These are phyloP conservation scores for Carex sylvatica DNA, from an alignment of 202 grass and related monocot species.

Conservation along the genomic window DNA sequence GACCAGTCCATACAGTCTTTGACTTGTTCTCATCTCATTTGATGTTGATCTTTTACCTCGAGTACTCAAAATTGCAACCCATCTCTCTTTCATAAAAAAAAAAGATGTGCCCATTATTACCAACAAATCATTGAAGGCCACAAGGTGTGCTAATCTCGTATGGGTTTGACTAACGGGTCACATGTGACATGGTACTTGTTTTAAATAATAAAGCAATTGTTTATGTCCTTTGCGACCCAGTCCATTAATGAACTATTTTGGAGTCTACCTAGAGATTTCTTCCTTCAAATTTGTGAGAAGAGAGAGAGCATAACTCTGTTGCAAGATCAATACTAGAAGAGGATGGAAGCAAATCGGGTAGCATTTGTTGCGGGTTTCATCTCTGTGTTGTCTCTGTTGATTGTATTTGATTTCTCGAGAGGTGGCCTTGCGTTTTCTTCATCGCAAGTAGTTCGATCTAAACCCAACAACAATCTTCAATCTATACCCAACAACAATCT, in stretches of 20 bases:
- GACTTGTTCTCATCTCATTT: background rate
- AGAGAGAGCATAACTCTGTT: background rate
- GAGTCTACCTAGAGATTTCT: background rate
- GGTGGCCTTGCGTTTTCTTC: conserved; percentile 13
- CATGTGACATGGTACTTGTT: background rate
- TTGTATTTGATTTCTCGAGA: conserved; percentile 17
- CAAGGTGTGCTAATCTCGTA: background rate
- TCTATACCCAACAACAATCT: background rate
- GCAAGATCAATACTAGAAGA: conserved; percentile 13
- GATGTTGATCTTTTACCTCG: background rate
- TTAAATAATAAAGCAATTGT: conserved; percentile 2
- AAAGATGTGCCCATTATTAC: background rate
- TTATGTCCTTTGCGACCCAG: conserved; percentile 4
- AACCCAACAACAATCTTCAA: conserved; percentile 5
- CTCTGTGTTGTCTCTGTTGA: conserved; percentile 7
- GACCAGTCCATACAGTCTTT: background rate
- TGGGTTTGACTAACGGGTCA: background rate
- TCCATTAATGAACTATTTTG: conserved; percentile 8
- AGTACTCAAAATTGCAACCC: too few species aligned
- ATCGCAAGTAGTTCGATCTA: background rate
- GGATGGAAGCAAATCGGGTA: conserved; percentile 14
- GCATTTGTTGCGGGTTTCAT: conserved; percentile 17
- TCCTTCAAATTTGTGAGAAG: background rate
- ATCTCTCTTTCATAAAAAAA: background rate
- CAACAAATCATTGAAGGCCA: background rate